Evolutionary conservation across 345 rosid genomes (phyloP).

Genomic region (Sisymbrium irio): DNA sequence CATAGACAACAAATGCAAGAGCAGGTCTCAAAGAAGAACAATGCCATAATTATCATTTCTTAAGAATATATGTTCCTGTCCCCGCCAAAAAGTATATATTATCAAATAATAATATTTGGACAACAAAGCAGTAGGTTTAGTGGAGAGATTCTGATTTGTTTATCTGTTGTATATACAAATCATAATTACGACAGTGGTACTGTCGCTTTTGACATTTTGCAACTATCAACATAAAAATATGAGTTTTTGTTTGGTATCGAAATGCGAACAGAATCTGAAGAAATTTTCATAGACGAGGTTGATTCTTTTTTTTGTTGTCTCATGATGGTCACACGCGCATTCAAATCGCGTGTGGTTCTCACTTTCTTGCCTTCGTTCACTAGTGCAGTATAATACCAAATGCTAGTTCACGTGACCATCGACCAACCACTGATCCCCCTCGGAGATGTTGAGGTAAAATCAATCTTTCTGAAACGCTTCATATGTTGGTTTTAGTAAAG

Average conservation of each 20-base stretch:
- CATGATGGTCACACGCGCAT: constrained; percentile 5
- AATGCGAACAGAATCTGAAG: constrained; percentile 30
- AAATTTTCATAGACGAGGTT: constrained; percentile 37
- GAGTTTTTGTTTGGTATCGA: constrained; percentile 23
- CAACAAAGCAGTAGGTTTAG: constrained; percentile 24
- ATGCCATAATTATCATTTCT: constrained; percentile 17
- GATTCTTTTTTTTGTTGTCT: constrained; percentile 25
- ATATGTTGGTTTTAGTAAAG: neutral
- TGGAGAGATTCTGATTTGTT: constrained; percentile 27
- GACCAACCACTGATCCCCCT: neutral
- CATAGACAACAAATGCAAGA: neutral
- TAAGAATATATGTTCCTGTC: constrained; percentile 13
- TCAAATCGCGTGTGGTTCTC: neutral
- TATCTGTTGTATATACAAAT: constrained; percentile 10
- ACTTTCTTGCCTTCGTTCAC: constrained; percentile 8
- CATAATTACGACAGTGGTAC: constrained; percentile 21
- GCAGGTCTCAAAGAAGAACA: constrained; percentile 18
- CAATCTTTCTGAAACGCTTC: neutral
- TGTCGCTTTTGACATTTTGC: constrained; percentile 1
- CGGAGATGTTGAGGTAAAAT: neutral
- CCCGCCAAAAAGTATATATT: constrained; percentile 8
- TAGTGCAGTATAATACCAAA: constrained; percentile 12
- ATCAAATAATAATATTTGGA: neutral
- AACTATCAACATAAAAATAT: constrained; percentile 12
- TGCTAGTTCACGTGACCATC: constrained; percentile 6